phyloP scores from a whole-genome alignment of 2,329 filamentous ascomycete genomes.

The Neonectria sp. region DNA sequence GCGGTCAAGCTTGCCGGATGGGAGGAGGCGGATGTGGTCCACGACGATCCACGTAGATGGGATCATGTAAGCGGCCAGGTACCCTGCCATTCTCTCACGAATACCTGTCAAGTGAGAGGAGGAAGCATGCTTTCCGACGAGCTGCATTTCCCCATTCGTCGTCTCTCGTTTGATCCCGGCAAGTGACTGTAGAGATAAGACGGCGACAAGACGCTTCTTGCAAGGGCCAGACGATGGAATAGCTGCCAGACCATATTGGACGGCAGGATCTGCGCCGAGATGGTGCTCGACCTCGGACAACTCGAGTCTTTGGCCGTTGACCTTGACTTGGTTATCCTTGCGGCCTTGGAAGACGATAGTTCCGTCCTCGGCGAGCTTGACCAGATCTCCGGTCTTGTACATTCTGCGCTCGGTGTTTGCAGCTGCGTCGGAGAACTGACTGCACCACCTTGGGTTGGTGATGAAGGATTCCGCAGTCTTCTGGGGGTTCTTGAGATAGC shows the following conservation, averaged over 20 bases:
- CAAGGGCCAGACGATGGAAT: slow-evolving; percentile 24
- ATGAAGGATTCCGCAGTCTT: slow-evolving; percentile 37
- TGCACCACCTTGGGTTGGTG: slow-evolving; percentile 47
- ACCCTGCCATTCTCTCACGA: slow-evolving; percentile 17
- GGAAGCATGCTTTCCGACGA: background rate
- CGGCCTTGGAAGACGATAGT: slow-evolving; percentile 64
- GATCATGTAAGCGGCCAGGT: slow-evolving; percentile 38
- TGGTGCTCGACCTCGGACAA: slow-evolving; percentile 62
- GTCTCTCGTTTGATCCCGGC: background rate
- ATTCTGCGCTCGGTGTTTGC: slow-evolving; percentile 1
- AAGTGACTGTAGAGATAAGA: slow-evolving; percentile 22
- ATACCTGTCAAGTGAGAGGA: slow-evolving; percentile 20
- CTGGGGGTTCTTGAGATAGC: slow-evolving; percentile 26
- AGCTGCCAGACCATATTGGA: slow-evolving; percentile 31
- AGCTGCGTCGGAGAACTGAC: slow-evolving; percentile 58
- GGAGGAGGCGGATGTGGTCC: slow-evolving; percentile 27
- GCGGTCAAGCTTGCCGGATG: slow-evolving; percentile 37
- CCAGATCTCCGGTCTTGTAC: slow-evolving; percentile 67
- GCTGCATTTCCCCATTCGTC: slow-evolving; percentile 5
- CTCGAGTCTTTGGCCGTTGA: slow-evolving; percentile 72
- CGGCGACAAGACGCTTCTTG: slow-evolving; percentile 30
- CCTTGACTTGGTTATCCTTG: slow-evolving; percentile 72
- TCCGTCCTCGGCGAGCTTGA: slow-evolving; percentile 58
- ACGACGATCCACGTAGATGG: slow-evolving; percentile 36
- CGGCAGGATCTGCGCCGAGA: slow-evolving; percentile 13